Evolutionary conservation across 345 rosid genomes (phyloP), one percentile per base, ranked within the genome.

Genomic region (Noccaea bulbosa): DNA sequence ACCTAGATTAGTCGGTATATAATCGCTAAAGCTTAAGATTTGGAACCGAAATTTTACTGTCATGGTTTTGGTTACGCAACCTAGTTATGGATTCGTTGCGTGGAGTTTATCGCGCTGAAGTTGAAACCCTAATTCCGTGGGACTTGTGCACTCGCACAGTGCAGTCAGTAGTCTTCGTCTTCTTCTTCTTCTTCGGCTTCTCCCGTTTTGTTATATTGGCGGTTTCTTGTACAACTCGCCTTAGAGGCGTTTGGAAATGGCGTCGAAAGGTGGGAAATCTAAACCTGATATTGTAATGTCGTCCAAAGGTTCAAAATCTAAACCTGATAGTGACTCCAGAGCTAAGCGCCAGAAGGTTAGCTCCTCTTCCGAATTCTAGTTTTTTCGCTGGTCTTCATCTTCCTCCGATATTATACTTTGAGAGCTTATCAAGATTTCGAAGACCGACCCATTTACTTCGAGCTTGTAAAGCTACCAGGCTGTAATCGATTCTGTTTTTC

Each of bases 261-360:
- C 75, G 48, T 76, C 79, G 0, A 76, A 22, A 70, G 79, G 79
- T 44, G 66, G 74, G 43, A 57, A 72, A 41, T 77, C 74, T 52
- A 92, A 82, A 83, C 89, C 87, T 58, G 98, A 92, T 77, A 85
- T 85, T 30, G 91, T 35, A 49, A 56, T 70, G 62, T 27, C 62
- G 10, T 76, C 71, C 0, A 76, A 64, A 56, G 56, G 62, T 15
- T 34, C 55, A 27, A 56, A 72, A 59, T 80, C 70, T 59, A 89
- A 79, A 87, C 88, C 86, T 64, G 98, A 92, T 76, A 87, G 74
- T 58, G 98, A 92, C 46, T 83, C 94, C 33, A 83, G 82, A 85
- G 84, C 94, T 85, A 87, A 88, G 79, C 96, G 98, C 58, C 96
- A 85, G 14, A 92, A 89, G 96, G 98, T 88, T 48, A 54, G 78